Evolutionary conservation across 2,329 filamentous ascomycete genomes (phyloP), one percentile per base, ranked within the genome.

Genomic region (Trichocomaceae sp.): DNA sequence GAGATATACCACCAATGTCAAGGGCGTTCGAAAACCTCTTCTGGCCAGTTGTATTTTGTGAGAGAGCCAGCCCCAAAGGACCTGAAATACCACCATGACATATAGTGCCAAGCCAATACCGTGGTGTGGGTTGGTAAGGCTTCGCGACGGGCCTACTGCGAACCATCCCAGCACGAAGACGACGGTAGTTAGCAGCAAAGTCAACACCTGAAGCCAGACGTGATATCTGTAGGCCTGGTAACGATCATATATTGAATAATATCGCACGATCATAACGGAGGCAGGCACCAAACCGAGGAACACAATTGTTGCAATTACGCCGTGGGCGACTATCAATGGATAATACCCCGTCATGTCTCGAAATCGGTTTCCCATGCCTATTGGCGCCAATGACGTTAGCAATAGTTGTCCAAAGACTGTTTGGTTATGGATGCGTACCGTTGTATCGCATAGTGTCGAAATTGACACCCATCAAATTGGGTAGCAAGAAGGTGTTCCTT

Each of bases 371-470:
- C 82, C 83, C 83, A 86, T 86, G 59, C 83, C 81, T 84, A 20
- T 17, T 39, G 35, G 19, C 31, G n/a, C 19, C 3, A 39, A 17
- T n/a, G 26, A 5, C 8, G 19, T 39, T 17, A 39, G 35, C 19
- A 7, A 13, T 13, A n/a, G n/a, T 17, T 7, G 1, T 15, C 2
- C 7, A 4, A 33, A 20, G 12, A 5, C 12, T 47, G 10, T 4
- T 15, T 29, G 17, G 8, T 10, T 22, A 22, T 13, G 12, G 9
- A 29, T 22, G 31, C 72, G 60, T 64, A 83, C 81, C 83, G 74
- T 86, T 86, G 69, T 85, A 84, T 67, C 77, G 79, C 77, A 83
- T 86, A 3, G 83, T 85, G 48, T 78, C 82, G 66, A 85, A 83
- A 64, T 86, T 85, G 37, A 84, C 63, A 17, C 83, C 83, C 68